Percentiles rank a stretch among this genome's conserved stretches.
phyloP scores from a whole-genome alignment of 208 protist genomes.

The Jaenimonas drosophilae region DNA sequence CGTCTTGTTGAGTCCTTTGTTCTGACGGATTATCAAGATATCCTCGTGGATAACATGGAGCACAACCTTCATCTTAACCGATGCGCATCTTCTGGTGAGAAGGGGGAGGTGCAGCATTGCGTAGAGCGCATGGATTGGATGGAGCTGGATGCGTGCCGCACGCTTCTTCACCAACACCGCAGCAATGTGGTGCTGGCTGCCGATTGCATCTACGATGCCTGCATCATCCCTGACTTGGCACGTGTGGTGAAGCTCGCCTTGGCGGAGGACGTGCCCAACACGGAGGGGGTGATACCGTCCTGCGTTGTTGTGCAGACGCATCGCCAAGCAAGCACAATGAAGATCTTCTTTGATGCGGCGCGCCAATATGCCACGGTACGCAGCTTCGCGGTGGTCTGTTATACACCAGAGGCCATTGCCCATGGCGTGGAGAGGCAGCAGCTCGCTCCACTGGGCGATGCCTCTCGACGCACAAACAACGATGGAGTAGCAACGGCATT shows the following conservation, averaged over 20 bases:
- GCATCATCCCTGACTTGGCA: slow-evolving; percentile 43
- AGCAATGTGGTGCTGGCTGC: slow-evolving; percentile 56
- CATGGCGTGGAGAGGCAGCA: too few relatives aligned
- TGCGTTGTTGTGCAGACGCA: slow-evolving; percentile 79
- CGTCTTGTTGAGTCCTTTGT: slow-evolving; percentile 25
- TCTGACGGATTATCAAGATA: slow-evolving; percentile 62
- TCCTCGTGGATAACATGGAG: slow-evolving; percentile 58
- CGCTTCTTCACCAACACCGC: slow-evolving; percentile 24
- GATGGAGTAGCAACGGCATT: slow-evolving; percentile 29
- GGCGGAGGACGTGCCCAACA: neutral
- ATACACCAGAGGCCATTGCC: too few relatives aligned
- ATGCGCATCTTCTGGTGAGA: neutral
- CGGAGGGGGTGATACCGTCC: neutral
- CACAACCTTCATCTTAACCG: slow-evolving; percentile 41
- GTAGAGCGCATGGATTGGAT: slow-evolving; percentile 58
- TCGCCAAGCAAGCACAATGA: slow-evolving; percentile 67
- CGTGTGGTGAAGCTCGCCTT: slow-evolving; percentile 31
- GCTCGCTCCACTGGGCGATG: too few relatives aligned
- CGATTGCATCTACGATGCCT: slow-evolving; percentile 77
- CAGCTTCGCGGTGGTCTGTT: too few relatives aligned
- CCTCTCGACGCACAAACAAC: too few relatives aligned
- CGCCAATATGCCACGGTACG: too few relatives aligned
- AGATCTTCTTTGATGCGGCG: slow-evolving; percentile 56
- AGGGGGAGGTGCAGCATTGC: slow-evolving; percentile 18
- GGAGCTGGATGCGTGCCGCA: slow-evolving; percentile 20